Evolutionary conservation across 805 yeast genomes (phyloP).

Genomic region (Lachancea meyersii): DNA sequence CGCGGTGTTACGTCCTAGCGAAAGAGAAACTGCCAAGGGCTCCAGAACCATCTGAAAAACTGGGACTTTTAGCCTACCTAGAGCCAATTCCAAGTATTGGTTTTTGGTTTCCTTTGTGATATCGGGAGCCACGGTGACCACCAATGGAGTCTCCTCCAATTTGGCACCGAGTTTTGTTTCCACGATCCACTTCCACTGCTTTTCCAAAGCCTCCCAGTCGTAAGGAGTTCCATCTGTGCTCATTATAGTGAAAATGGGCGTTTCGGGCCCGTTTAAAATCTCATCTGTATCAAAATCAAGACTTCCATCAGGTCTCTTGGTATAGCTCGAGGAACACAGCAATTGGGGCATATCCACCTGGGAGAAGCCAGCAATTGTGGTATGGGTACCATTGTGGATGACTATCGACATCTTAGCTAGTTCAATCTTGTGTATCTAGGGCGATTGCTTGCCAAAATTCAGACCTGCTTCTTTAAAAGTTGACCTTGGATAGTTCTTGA

Average conservation of each 20-base stretch:
- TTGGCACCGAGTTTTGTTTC: conserved; percentile 42
- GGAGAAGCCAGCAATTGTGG: conserved; percentile 67
- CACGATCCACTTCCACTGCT: conserved; percentile 65
- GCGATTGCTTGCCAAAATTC: neutral
- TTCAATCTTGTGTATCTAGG: neutral
- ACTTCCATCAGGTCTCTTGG: conserved; percentile 27
- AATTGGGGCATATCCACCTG: conserved; percentile 56
- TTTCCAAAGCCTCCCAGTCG: conserved; percentile 64
- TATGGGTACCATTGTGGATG: conserved; percentile 59
- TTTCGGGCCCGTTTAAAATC: conserved; percentile 23
- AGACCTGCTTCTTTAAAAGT: neutral
- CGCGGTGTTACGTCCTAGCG: conserved; percentile 72
- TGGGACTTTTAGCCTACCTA: conserved; percentile 70
- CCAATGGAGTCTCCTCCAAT: conserved; percentile 59
- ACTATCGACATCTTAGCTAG: conserved; percentile 42
- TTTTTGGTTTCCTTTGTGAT: conserved; percentile 40
- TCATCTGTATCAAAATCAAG: conserved; percentile 26
- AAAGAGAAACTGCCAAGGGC: conserved; percentile 71
- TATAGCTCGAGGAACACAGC: conserved; percentile 52
- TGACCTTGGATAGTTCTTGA: too few relatives aligned
- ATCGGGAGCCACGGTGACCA: conserved; percentile 36
- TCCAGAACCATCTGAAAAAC: conserved; percentile 67
- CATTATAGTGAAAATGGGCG: conserved; percentile 45
- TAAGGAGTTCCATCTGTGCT: conserved; percentile 56
- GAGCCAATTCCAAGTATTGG: conserved; percentile 62